Evolutionary conservation across 108 stramenopile genomes (phyloP), one percentile per base, ranked within the genome.

Genomic region (Skeletonema potamos): DNA sequence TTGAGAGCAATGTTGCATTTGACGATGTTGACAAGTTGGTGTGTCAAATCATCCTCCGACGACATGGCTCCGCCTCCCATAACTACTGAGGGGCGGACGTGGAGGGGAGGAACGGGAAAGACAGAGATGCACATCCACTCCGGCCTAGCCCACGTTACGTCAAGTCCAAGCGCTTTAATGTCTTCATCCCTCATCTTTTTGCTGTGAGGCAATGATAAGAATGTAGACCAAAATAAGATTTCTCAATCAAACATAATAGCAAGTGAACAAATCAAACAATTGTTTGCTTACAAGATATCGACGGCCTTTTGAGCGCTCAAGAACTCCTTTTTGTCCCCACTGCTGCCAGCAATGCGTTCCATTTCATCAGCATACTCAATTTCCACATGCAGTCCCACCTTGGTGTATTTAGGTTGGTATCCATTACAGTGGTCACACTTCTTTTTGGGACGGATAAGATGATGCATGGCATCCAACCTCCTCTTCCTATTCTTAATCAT

Each of bases 71-170:
- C 88, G 43, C 93, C 97, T 1, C 91, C 94, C 64, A 89, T 73
- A 58, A 73, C 84, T 27, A 99, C 96, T 30, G 83, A 85, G 57
- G 99, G 99, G 11, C 99, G 97, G n/a, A 99, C 97, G 83, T 99
- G 99, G 26, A 97, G 89, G 8, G 99, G 99, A 18, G 97, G 96
- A 27, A 99, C 97, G 27, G 99, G 98, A 54, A 99, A 79, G 30
- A 98, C 99, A 62, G 97, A 94, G 36, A 97, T 84, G 22, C 98
- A 71, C 74, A 98, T 84, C 98, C 98, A 99, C 64, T 98, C 98
- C 2, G 99, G 98, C 22, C 97, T 89, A n/a, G 95, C 92, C 75
- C 85, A 93, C 44, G 85, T 82, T 28, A 93, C 86, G 81, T 99
- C 88, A 30, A 99, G 84, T 33, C 99, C 99, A 44, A 99, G 84